These are phyloP conservation scores for Ogataea ramenticola DNA, from an alignment of 805 yeast species.

Conservation along the genomic window DNA sequence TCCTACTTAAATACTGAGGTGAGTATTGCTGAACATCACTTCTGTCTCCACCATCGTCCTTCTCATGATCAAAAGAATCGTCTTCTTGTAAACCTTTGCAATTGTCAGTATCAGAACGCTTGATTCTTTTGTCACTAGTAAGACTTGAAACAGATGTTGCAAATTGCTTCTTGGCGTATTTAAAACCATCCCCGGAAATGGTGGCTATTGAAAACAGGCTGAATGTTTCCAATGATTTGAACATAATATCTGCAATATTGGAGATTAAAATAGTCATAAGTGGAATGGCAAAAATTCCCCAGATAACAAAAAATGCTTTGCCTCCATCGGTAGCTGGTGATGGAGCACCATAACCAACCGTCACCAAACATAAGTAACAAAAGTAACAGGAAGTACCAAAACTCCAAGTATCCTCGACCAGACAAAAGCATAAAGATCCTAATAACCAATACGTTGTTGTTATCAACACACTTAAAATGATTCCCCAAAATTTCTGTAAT, in stretches of 20 bases:
- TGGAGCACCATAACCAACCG: conserved; percentile 82
- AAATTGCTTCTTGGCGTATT: neutral
- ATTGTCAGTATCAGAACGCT: too few relatives aligned
- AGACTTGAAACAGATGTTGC: neutral
- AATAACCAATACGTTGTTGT: conserved; percentile 56
- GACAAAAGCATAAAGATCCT: conserved; percentile 61
- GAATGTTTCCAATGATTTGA: conserved; percentile 19
- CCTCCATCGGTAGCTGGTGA: conserved; percentile 61
- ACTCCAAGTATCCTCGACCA: conserved; percentile 55
- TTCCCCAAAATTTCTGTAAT: conserved; percentile 32
- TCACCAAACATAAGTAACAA: conserved; percentile 64
- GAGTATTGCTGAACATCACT: too few relatives aligned
- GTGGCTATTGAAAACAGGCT: conserved; percentile 2
- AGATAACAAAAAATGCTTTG: conserved; percentile 61
- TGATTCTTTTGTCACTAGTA: conserved; percentile 1
- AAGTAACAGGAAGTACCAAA: conserved; percentile 72
- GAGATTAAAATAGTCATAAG: conserved; percentile 78
- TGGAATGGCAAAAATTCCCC: conserved; percentile 83
- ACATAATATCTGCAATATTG: conserved; percentile 57
- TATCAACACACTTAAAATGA: conserved; percentile 28
- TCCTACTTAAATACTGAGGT: too few relatives aligned
- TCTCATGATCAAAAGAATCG: too few relatives aligned
- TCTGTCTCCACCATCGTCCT: too few relatives aligned
- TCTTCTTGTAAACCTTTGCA: too few relatives aligned
- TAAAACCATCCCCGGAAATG: conserved; percentile 1